Evolutionary conservation across 805 yeast species (phyloP).

Genomic region (Starmerella gropengiesseri): DNA sequence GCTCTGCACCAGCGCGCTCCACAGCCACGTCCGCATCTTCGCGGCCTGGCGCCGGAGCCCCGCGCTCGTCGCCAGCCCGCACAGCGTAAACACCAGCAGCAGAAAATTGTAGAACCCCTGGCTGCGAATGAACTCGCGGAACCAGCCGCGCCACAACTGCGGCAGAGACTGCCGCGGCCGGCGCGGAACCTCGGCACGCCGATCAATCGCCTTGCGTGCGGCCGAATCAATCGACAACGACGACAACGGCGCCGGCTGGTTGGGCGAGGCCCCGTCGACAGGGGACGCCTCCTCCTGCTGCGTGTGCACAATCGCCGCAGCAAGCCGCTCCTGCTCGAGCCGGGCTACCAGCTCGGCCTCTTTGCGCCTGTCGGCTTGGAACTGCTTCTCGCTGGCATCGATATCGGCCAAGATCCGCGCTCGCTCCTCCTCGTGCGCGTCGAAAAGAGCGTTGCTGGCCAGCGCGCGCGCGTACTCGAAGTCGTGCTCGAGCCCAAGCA

Average conservation of each 20-base stretch:
- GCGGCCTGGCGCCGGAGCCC: slow-evolving; percentile 4
- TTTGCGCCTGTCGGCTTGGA: background rate
- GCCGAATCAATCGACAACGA: no score
- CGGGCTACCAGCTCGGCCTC: slow-evolving; percentile 4
- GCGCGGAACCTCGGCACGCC: background rate
- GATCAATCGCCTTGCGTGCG: background rate
- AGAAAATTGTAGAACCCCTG: slow-evolving; percentile 17
- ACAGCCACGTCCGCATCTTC: slow-evolving; percentile 14
- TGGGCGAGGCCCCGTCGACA: background rate
- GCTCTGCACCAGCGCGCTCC: slow-evolving; percentile 10
- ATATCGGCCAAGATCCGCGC: slow-evolving; percentile 1
- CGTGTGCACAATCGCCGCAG: slow-evolving; percentile 1
- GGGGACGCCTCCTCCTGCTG: background rate
- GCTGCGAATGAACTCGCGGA: slow-evolving; percentile 14
- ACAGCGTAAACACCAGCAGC: slow-evolving; percentile 6
- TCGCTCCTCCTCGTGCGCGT: background rate
- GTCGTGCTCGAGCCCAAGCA: slow-evolving; percentile 13
- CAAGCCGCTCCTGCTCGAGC: slow-evolving; percentile 8
- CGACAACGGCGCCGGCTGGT: no score
- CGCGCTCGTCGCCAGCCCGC: slow-evolving; percentile 8
- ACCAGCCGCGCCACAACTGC: slow-evolving; percentile 14
- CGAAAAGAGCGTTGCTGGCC: background rate
- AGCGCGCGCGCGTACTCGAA: slow-evolving; percentile 17
- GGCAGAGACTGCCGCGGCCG: background rate
- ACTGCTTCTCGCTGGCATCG: background rate